Evolutionary conservation across 305 asterid species (phyloP).

Genomic region (Solanum hybrid): DNA sequence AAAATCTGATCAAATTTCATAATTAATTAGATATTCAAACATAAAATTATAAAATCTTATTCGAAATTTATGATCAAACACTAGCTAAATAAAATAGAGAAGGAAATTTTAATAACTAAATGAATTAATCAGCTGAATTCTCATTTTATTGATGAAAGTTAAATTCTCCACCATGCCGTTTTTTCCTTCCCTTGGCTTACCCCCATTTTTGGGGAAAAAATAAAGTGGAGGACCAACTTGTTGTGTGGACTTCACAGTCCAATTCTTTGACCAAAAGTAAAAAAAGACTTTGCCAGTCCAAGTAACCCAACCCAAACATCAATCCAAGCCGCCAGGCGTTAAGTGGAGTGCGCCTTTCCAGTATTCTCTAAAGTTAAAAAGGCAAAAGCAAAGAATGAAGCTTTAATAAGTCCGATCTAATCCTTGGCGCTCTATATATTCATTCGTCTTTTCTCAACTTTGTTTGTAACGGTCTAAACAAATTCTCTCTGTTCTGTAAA

Average conservation of each 20-base stretch:
- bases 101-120: too few relatives aligned
- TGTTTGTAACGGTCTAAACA: conserved; percentile 15
- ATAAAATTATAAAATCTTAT: too few relatives aligned
- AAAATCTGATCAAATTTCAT: not conserved
- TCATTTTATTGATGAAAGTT: not conserved
- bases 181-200: not conserved
- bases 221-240: not conserved
- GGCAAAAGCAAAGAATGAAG: not conserved
- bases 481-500: not conserved
- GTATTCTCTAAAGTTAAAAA: not conserved
- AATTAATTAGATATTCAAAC: too few relatives aligned
- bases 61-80: rapidly evolving
- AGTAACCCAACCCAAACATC: not conserved
- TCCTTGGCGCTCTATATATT: conserved; percentile 1
- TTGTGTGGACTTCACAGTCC: not conserved
- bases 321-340: not conserved
- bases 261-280: not conserved
- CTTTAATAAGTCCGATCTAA: not conserved
- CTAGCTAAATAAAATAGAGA: not conserved
- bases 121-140: not conserved
- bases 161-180: not conserved
- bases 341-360: not conserved
- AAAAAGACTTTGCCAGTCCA: not conserved
- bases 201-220: not conserved
- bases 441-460: not conserved